These are phyloP conservation scores for Boeremia exigua DNA, from an alignment of 2,329 filamentous ascomycete species.

Conservation along the genomic window DNA sequence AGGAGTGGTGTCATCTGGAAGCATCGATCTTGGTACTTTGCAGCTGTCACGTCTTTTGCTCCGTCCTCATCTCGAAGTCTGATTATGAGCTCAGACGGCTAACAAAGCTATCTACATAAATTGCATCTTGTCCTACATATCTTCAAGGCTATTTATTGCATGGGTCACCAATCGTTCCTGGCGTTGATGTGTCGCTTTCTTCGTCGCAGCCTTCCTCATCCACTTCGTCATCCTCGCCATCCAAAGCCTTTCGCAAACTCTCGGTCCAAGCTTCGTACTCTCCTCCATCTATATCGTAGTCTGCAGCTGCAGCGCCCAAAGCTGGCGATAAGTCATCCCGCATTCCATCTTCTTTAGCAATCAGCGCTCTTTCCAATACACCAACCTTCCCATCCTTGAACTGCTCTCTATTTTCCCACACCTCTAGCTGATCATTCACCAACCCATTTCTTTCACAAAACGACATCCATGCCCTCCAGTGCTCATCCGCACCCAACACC, in stretches of 20 bases:
- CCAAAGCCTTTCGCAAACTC: conserved; percentile 24
- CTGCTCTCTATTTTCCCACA: conserved; percentile 9
- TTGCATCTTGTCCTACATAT: too few relatives aligned
- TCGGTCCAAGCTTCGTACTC: conserved; percentile 36
- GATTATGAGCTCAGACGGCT: too few relatives aligned
- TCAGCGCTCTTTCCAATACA: conserved; percentile 35
- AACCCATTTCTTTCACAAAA: conserved; percentile 50
- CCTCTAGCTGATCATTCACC: conserved; percentile 24
- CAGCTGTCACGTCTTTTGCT: too few relatives aligned
- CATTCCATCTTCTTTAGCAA: conserved; percentile 25
- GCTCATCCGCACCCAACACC: conserved; percentile 45
- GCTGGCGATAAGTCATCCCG: conserved; percentile 9
- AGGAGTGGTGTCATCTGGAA: too few relatives aligned
- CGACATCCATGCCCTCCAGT: conserved; percentile 47
- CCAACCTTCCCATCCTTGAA: conserved; percentile 22
- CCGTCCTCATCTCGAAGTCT: too few relatives aligned
- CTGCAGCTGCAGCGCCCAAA: conserved; percentile 21
- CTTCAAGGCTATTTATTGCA: too few relatives aligned
- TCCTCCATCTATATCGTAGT: conserved; percentile 11
- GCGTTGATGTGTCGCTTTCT: neutral
- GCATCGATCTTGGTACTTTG: too few relatives aligned
- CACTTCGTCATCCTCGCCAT: conserved; percentile 25
- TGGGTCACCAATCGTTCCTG: neutral
- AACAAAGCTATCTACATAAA: too few relatives aligned
- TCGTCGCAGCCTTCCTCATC: conserved; percentile 1